phyloP scores from a whole-genome alignment of 139 green algal species.

The Axilococcus clingmanii region DNA sequence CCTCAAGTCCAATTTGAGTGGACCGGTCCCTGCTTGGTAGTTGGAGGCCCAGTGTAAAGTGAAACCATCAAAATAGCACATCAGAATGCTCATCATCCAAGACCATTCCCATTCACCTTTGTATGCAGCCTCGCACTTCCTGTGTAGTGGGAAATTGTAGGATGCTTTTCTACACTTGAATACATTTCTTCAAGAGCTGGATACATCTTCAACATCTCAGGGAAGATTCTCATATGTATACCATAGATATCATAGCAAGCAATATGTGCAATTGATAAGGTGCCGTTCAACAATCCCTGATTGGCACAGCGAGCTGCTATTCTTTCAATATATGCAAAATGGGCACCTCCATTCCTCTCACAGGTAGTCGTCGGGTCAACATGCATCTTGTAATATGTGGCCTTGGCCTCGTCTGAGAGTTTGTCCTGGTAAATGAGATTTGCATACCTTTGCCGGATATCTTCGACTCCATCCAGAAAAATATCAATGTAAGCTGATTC shows the following conservation, averaged over 20 bases:
- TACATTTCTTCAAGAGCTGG: background rate
- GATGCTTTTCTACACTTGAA: background rate
- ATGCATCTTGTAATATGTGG: slow-evolving; percentile 28
- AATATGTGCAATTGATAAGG: slow-evolving; percentile 28
- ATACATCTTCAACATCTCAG: slow-evolving; percentile 18
- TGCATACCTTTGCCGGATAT: slow-evolving; percentile 29
- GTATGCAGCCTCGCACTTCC: background rate
- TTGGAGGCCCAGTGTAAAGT: too few species aligned
- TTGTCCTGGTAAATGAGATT: slow-evolving; percentile 24
- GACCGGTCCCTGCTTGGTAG: too few species aligned
- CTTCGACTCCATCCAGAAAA: slow-evolving; percentile 36
- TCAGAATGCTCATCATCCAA: background rate
- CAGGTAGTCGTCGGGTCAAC: slow-evolving; percentile 7
- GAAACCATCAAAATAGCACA: too few species aligned
- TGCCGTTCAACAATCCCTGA: slow-evolving; percentile 11
- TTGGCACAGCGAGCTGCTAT: slow-evolving; percentile 10
- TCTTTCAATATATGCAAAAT: slow-evolving; percentile 25
- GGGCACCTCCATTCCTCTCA: slow-evolving; percentile 25
- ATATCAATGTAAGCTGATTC: slow-evolving; percentile 32
- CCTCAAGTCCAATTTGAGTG: too few species aligned
- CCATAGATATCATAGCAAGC: slow-evolving; percentile 38
- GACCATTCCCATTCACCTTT: background rate
- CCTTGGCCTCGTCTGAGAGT: slow-evolving; percentile 32
- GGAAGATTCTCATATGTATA: slow-evolving; percentile 37
- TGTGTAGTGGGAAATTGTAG: background rate